phyloP scores from a whole-genome alignment of 2,329 filamentous ascomycete species.

The Epichloe aotearoae region DNA sequence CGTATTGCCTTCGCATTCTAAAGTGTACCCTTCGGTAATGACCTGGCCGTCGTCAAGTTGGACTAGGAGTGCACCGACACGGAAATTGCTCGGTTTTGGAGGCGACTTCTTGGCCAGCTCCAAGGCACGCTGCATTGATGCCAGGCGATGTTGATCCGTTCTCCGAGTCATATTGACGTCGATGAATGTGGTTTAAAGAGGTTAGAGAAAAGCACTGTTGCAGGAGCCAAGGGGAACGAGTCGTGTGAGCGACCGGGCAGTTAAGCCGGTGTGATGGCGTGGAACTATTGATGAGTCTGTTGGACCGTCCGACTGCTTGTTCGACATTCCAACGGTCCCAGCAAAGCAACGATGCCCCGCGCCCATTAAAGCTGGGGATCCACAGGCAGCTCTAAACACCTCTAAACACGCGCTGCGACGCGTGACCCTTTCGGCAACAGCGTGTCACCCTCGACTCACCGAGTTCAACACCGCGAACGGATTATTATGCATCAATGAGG shows the following conservation, averaged over 20 bases:
- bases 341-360: not conserved
- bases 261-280: not conserved
- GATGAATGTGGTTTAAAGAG: not conserved
- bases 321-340: not conserved
- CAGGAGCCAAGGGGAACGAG: not conserved
- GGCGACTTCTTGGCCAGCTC: constrained; percentile 66
- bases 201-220: not conserved
- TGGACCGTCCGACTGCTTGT: not conserved
- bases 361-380: constrained; percentile 2
- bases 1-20: constrained; percentile 84
- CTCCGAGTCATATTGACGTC: constrained; percentile 11
- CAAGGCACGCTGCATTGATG: constrained; percentile 57
- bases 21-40: constrained; percentile 74
- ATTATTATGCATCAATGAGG: not conserved
- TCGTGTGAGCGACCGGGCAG: not conserved
- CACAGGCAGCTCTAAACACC: not conserved
- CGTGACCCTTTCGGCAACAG: constrained; percentile 8
- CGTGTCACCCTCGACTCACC: not conserved
- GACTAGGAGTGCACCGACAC: constrained; percentile 84
- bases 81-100: constrained; percentile 81
- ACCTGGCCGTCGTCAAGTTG: constrained; percentile 36
- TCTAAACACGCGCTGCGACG: constrained; percentile 7
- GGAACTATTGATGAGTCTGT: not conserved
- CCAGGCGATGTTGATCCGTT: constrained; percentile 28
- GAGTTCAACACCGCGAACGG: not conserved